Percentiles rank a stretch among this genome's conserved stretches.
Evolutionary conservation across 1,284 basidiomycete genomes (phyloP).

Genomic region (Ustilago sp.): DNA sequence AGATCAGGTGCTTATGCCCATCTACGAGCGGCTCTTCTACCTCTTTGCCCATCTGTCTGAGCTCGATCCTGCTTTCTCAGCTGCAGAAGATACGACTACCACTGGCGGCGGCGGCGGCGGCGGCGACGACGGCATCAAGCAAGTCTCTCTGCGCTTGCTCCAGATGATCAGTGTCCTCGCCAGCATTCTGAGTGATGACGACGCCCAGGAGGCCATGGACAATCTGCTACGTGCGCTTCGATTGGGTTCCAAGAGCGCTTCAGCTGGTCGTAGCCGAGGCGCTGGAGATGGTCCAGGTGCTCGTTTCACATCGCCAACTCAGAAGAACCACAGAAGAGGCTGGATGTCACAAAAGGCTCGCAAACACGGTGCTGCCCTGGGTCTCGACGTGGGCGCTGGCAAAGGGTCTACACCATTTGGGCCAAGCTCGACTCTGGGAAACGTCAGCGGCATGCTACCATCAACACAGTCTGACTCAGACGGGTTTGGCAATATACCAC

Average conservation of each 20-base stretch:
- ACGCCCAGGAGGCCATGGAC: slow-evolving; percentile 68
- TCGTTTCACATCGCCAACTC: slow-evolving; percentile 29
- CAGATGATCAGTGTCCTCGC: slow-evolving; percentile 68
- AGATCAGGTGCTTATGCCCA: slow-evolving; percentile 72
- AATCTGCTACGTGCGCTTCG: slow-evolving; percentile 59
- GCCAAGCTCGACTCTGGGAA: not conserved
- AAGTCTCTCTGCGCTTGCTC: slow-evolving; percentile 53
- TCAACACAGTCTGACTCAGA: not conserved
- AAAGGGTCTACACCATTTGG: not conserved
- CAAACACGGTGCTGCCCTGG: slow-evolving; percentile 45
- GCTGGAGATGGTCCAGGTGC: slow-evolving; percentile 23
- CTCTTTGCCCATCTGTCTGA: slow-evolving; percentile 51
- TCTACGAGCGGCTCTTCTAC: slow-evolving; percentile 57
- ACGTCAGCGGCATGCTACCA: slow-evolving; percentile 1
- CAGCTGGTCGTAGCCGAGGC: slow-evolving; percentile 33
- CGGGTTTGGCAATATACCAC: not conserved
- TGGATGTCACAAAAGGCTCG: slow-evolving; percentile 59
- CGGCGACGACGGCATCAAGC: slow-evolving; percentile 36
- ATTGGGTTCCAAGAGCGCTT: slow-evolving; percentile 43
- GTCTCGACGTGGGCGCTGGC: slow-evolving; percentile 8
- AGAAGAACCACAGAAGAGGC: slow-evolving; percentile 47
- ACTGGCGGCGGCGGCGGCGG: slow-evolving; percentile 29
- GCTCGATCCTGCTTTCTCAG: slow-evolving; percentile 41
- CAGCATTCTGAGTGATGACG: slow-evolving; percentile 65
- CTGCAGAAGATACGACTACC: slow-evolving; percentile 12